Evolutionary conservation across 768 basidiomycete species (phyloP), one percentile per base, ranked within the genome.

Genomic region (Mycena galopus): DNA sequence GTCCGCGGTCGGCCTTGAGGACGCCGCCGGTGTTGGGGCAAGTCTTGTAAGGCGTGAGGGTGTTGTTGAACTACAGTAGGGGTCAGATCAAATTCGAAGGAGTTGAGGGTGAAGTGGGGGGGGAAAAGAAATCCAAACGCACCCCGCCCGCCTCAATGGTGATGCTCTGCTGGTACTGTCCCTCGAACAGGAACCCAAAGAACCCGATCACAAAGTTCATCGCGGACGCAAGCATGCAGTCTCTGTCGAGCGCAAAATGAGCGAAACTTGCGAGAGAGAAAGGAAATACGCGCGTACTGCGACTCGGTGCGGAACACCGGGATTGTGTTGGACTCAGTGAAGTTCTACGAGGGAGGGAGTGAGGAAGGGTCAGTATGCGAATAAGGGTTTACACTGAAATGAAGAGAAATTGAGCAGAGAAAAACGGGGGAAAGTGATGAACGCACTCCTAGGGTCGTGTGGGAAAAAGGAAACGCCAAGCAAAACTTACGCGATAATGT

Each of bases 231-330:
- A 88, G 84, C 91, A 92, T 92, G n/a, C 91, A 92, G 78, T 94
- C 88, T 77, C 93, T 94, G 77, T 0, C 14, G 39, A 35, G 17
- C 9, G 39, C 39, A 59, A 23, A 59, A 5, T 63, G 12, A 61
- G 69, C 33, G 2, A n/a, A 5, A n/a, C 6, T 3, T 19, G 33
- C 21, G 33, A 21, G 14, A 30, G 1, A 33, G 29, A 32, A 30
- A 1, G 9, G 29, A 21, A 21, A 33, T 17, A n/a, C n/a, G n/a
- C n/a, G 27, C 88, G 66, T 76, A 91, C 90, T 94, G 92, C 5
- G 91, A 92, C 79, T 93, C 92, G 0, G 93, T 95, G 39, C 94
- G 86, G 81, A 95, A 95, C 1, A 95, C 93, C 4, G 94, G 94
- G 19, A 94, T 81, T 17, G 88, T 89, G 65, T 90, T 86, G 14